Percentiles rank a stretch among this genome's conserved stretches.
Evolutionary conservation across 441 rosid genomes (phyloP).

Genomic region (Arabidopsis lyrata): DNA sequence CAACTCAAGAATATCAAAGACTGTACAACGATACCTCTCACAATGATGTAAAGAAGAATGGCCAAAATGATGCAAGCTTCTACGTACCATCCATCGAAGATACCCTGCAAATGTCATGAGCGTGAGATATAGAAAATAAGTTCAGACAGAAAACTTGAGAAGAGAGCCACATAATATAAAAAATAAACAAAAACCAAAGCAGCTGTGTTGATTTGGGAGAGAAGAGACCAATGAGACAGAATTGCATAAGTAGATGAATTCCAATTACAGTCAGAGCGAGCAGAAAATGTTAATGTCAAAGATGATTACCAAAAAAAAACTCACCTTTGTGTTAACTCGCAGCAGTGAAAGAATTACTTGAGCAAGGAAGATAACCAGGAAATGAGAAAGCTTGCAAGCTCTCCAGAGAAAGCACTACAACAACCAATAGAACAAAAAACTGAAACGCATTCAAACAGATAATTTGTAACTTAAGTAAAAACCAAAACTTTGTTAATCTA

Average conservation of each 20-base stretch:
- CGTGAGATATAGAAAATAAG: not conserved
- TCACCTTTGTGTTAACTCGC: constrained; percentile 75
- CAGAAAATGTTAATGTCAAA: no score
- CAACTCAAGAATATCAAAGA: constrained; percentile 8
- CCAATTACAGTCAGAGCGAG: no score
- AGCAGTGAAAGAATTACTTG: constrained; percentile 58
- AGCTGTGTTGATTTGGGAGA: no score
- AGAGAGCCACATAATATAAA: no score
- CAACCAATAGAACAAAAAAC: not conserved
- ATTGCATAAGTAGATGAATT: no score
- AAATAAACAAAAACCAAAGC: no score
- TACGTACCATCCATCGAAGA: constrained; percentile 76
- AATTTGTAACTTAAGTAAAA: not conserved
- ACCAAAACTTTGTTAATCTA: not conserved
- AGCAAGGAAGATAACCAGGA: constrained; percentile 68
- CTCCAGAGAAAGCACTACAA: constrained; percentile 84
- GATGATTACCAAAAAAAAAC: not conserved
- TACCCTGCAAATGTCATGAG: constrained; percentile 54
- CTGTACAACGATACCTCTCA: constrained; percentile 58
- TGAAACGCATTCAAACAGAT: not conserved
- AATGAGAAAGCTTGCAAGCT: constrained; percentile 83
- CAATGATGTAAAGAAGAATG: constrained; percentile 66
- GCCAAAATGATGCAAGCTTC: constrained; percentile 78
- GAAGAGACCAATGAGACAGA: no score
- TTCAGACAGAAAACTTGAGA: no score